Percentiles rank a stretch among this genome's conserved stretches.
phyloP scores from a whole-genome alignment of 352 stramenopile genomes.

The Pythium scleroteichum region DNA sequence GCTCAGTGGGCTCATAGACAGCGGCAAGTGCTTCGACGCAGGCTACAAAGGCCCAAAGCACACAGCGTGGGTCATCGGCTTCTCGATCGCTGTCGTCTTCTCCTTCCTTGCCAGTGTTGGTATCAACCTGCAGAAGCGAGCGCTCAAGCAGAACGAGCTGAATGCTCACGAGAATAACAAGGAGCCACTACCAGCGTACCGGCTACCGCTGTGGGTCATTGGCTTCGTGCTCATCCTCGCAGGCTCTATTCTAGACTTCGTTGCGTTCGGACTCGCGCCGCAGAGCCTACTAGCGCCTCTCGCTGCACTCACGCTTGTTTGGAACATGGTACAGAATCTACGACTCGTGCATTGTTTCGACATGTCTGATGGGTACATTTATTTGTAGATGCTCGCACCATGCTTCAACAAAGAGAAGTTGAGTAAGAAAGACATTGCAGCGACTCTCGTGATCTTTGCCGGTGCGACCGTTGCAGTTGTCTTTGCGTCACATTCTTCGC shows the following conservation, averaged over 20 bases:
- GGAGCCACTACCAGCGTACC: constrained; percentile 58
- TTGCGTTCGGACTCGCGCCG: constrained; percentile 88
- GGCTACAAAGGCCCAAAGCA: constrained; percentile 65
- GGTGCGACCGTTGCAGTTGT: constrained; percentile 83
- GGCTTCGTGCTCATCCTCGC: constrained; percentile 81
- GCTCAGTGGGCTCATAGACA: constrained; percentile 35
- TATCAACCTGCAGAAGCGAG: constrained; percentile 87
- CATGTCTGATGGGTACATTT: not conserved
- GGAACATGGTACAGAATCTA: constrained; percentile 78
- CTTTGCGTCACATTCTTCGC: constrained; percentile 82
- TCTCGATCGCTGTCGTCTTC: constrained; percentile 80
- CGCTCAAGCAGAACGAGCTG: constrained; percentile 81
- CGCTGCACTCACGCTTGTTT: constrained; percentile 89
- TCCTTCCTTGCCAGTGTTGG: constrained; percentile 81
- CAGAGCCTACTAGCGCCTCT: constrained; percentile 87
- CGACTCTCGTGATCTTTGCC: constrained; percentile 83
- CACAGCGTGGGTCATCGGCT: constrained; percentile 77
- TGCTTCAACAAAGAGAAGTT: constrained; percentile 90
- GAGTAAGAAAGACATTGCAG: constrained; percentile 71
- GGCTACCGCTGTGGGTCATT: constrained; percentile 80
- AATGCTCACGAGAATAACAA: constrained; percentile 49
- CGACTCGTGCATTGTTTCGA: not conserved
- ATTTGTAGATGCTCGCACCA: constrained; percentile 65
- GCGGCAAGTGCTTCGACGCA: constrained; percentile 68
- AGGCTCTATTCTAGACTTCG: constrained; percentile 89